phyloP scores from a whole-genome alignment of 2,329 filamentous ascomycete species.

The Scedosporium apiospermum region DNA sequence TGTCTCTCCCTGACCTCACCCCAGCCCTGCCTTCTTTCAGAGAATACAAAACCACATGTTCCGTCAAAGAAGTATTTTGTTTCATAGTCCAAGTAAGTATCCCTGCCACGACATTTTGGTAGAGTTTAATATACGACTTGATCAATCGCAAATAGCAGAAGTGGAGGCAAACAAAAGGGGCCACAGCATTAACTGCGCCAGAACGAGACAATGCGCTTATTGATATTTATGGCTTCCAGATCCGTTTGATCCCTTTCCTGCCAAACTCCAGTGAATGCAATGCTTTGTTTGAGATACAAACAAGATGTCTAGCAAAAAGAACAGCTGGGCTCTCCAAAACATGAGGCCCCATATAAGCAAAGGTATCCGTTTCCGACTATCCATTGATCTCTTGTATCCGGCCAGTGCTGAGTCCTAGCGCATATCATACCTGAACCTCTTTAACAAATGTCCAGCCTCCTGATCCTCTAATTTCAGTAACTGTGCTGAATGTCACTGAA shows the following conservation, averaged over 20 bases:
- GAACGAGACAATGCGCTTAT: neutral
- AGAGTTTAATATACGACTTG: too few species aligned
- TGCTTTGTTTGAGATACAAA: neutral
- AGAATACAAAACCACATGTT: too few species aligned
- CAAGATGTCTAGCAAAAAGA: neutral
- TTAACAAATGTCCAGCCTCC: neutral
- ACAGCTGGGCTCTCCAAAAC: neutral
- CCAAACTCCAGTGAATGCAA: neutral
- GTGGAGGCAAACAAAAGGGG: too few species aligned
- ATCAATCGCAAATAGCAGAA: too few species aligned
- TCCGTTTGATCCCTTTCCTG: neutral
- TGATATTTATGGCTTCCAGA: neutral
- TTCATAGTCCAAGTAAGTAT: too few species aligned
- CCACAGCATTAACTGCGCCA: too few species aligned
- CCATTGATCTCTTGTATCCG: neutral
- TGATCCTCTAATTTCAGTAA: neutral
- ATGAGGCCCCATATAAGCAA: neutral
- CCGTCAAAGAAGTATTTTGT: too few species aligned
- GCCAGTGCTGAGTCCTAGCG: neutral
- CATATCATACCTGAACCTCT: neutral
- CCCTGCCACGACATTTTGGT: too few species aligned
- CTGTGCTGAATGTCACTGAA: neutral
- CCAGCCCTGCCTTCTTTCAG: too few species aligned
- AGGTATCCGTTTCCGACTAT: neutral
- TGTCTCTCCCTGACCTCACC: too few species aligned